A percentile compares a stretch with the other conserved stretches of the same genome.
Conservation (phyloP, 2,329 filamentous ascomycete genomes). For the Camptophora hylomeconis region DNA sequence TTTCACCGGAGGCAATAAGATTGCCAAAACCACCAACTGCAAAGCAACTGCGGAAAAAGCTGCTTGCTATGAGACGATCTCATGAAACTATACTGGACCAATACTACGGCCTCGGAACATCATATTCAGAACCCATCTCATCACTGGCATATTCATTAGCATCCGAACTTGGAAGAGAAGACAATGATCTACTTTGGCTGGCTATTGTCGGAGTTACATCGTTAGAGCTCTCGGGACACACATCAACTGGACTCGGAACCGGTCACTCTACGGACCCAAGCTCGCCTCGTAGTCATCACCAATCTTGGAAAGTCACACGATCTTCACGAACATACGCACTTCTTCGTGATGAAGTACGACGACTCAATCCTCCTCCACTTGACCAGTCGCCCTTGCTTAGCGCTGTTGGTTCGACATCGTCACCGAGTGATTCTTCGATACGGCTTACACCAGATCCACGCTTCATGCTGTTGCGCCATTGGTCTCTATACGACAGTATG, state of each 20-base stretch:
- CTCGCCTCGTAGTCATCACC: constrained; percentile 6
- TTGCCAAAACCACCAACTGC: constrained; percentile 52
- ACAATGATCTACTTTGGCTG: constrained; percentile 92
- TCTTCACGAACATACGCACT: constrained; percentile 75
- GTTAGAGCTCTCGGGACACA: constrained; percentile 79
- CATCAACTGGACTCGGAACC: constrained; percentile 60
- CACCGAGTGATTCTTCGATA: constrained; percentile 83
- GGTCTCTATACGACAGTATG: constrained; percentile 98
- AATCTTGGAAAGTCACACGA: constrained; percentile 28
- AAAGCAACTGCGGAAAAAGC: constrained; percentile 55
- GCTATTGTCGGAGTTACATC: constrained; percentile 92
- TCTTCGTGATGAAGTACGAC: constrained; percentile 82
- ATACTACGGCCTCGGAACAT: constrained; percentile 79
- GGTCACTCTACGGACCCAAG: constrained; percentile 39
- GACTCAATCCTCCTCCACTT: constrained; percentile 70
- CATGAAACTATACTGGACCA: constrained; percentile 63
- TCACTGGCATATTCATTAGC: constrained; percentile 90
- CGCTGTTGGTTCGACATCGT: constrained; percentile 43
- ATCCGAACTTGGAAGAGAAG: constrained; percentile 86
- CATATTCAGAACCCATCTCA: constrained; percentile 88
- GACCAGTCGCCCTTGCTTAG: constrained; percentile 6
- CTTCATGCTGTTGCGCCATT: constrained; percentile 85
- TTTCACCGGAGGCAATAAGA: constrained; percentile 26
- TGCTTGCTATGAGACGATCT: constrained; percentile 62
- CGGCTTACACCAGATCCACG: constrained; percentile 85